Percentiles rank a stretch among this genome's conserved stretches.
Conservation (phyloP, 805 yeast genomes). For the Metschnikowia baotianmanensis region DNA sequence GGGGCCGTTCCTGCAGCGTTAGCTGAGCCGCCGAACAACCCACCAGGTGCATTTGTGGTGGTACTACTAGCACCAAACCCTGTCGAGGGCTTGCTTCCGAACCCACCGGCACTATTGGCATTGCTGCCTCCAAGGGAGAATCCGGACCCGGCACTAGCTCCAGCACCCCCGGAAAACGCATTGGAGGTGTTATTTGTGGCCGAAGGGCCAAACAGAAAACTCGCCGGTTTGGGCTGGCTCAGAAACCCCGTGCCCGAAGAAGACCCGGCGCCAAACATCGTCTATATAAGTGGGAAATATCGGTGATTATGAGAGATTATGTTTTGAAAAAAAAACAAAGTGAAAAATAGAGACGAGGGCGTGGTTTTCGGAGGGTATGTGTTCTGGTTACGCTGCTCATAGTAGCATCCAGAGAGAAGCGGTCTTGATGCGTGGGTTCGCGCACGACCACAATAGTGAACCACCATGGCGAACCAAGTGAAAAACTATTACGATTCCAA, state of each 20-base stretch:
- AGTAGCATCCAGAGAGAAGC: no score
- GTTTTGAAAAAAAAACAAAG: neutral
- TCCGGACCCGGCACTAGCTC: conserved; percentile 8
- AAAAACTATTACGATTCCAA: no score
- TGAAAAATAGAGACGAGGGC: neutral
- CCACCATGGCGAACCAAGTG: neutral
- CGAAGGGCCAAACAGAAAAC: conserved; percentile 19
- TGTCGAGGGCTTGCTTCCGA: conserved; percentile 9
- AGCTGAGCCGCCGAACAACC: conserved; percentile 9
- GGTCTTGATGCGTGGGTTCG: conserved; percentile 16
- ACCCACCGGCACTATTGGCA: conserved; percentile 10
- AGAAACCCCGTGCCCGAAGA: conserved; percentile 17
- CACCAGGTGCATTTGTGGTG: conserved; percentile 5
- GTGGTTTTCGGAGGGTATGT: no score
- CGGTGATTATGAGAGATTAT: neutral
- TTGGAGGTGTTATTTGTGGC: conserved; percentile 5
- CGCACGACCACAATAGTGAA: conserved; percentile 10
- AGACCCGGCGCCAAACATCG: conserved; percentile 14
- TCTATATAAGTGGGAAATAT: neutral
- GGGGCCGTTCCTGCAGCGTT: conserved; percentile 4
- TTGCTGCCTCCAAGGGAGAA: conserved; percentile 15
- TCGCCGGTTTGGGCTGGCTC: conserved; percentile 14
- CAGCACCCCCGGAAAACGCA: conserved; percentile 10
- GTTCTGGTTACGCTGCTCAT: no score
- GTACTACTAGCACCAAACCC: conserved; percentile 10